A percentile compares a stretch with the other conserved stretches of the same genome.
phyloP scores from a whole-genome alignment of 257 asterid genomes.

The Nicotiana tomentosiformis region DNA sequence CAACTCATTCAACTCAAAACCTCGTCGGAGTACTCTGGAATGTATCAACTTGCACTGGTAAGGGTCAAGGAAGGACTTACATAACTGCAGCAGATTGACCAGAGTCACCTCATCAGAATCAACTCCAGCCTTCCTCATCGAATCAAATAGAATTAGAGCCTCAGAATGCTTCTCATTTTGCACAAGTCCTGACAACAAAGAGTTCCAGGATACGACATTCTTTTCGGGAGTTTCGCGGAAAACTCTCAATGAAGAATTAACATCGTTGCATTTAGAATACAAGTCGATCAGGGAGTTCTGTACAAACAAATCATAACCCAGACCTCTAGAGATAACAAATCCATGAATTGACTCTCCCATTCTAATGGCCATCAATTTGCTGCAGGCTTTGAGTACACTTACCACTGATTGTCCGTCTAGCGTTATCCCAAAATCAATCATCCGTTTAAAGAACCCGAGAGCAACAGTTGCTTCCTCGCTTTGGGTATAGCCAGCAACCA shows the following conservation, averaged over 20 bases:
- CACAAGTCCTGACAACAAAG: slow-evolving; percentile 67
- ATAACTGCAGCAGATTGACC: slow-evolving; percentile 63
- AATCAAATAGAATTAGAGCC: slow-evolving; percentile 46
- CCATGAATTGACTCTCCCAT: slow-evolving; percentile 58
- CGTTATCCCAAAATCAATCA: slow-evolving; percentile 39
- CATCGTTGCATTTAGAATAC: slow-evolving; percentile 69
- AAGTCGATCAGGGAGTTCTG: slow-evolving; percentile 69
- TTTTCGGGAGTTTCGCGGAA: slow-evolving; percentile 52
- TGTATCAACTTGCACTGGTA: slow-evolving; percentile 60
- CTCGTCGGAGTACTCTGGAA: slow-evolving; percentile 41
- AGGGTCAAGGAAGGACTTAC: slow-evolving; percentile 44
- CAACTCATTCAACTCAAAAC: slow-evolving; percentile 55
- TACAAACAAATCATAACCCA: slow-evolving; percentile 58
- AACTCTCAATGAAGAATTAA: slow-evolving; percentile 48
- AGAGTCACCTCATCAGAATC: slow-evolving; percentile 71
- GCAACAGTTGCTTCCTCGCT: slow-evolving; percentile 29
- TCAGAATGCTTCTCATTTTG: slow-evolving; percentile 50
- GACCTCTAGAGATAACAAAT: slow-evolving; percentile 46
- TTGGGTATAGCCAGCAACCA: slow-evolving; percentile 53
- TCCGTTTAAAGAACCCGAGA: slow-evolving; percentile 42
- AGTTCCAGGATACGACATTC: slow-evolving; percentile 76
- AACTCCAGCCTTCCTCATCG: slow-evolving; percentile 46
- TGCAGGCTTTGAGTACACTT: slow-evolving; percentile 64
- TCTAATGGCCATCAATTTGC: slow-evolving; percentile 35
- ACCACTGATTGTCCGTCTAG: slow-evolving; percentile 69